Base-by-base conservation (phyloP, 768 basidiomycete species). In the Pleurotus pulmonarius region DNA sequence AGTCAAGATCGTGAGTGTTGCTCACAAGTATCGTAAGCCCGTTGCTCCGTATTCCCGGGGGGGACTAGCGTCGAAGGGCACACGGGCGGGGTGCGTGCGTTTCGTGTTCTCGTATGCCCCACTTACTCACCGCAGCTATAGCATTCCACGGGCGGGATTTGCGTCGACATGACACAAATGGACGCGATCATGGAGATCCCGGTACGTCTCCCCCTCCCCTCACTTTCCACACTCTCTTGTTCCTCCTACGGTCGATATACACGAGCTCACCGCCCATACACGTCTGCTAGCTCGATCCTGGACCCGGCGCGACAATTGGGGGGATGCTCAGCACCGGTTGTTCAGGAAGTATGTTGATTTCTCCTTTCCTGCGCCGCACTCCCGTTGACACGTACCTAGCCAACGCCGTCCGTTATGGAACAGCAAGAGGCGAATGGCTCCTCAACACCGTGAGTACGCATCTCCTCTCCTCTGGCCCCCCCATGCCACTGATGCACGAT, bases 31-130 rank as follows among this genome's bases (percentile, higher is more conserved):
- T 67, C 75, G 75, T 46, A 75, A 96, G 34, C 94, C 94, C 2
- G 78, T 96, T 24, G 83, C 83, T 13, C 83, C 92, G 2, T 94
- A 87, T 64, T 85, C 88, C 47, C n/a, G n/a, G 94, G 92, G 1
- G 93, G 90, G 9, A 96, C 92, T 0, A 88, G 86, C 64, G 76
- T 95, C 11, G 94, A 96, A 67, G 92, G 92, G 0, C 92, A 96
- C 70, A 91, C 87, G 59, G 82, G 83, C 47, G 89, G 88, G 25
- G 90, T 90, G 4, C 53, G 78, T 34, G 58, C 55, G 34, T 49
- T 15, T 16, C 11, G 29, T 29, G 1, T 46, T 22, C 40, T 9
- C 7, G 12, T 40, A 3, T 13, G 38, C 26, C n/a, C 12, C n/a
- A 24, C 18, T 2, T 22, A 13, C n/a, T 56, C 46, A 57, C 82